phyloP scores from a whole-genome alignment of 306 rosid genomes.

The Quercus cerris region DNA sequence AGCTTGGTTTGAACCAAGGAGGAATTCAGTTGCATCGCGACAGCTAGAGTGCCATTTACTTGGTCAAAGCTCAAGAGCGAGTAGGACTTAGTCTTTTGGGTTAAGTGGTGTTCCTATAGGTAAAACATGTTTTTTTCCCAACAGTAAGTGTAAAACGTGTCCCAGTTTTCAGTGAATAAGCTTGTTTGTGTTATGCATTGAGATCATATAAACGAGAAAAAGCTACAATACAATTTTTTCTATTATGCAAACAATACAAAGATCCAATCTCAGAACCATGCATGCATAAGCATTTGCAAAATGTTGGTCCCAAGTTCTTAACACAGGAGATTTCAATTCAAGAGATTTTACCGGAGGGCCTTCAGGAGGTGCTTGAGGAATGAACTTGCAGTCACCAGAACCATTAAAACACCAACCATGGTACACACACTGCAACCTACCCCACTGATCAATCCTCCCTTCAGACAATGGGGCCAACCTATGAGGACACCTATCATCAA shows the following conservation, averaged over 20 bases:
- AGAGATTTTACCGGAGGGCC: slow-evolving; percentile 70
- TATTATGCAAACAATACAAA: background rate
- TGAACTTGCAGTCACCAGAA: slow-evolving; percentile 76
- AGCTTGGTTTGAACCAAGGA: too few relatives aligned
- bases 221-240: background rate
- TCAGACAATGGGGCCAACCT: slow-evolving; percentile 92
- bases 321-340: background rate
- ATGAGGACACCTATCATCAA: slow-evolving; percentile 88
- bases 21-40: background rate
- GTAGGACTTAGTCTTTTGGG: too few relatives aligned
- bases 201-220: background rate
- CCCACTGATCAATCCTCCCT: slow-evolving; percentile 95
- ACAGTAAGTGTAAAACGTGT: background rate
- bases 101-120: too few relatives aligned
- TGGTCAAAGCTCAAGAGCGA: too few relatives aligned
- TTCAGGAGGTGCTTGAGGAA: slow-evolving; percentile 81
- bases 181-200: background rate
- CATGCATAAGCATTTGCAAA: background rate
- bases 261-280: background rate
- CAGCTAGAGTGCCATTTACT: too few relatives aligned
- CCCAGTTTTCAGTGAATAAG: background rate
- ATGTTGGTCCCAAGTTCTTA: background rate
- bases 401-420: slow-evolving; percentile 98
- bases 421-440: slow-evolving; percentile 89
- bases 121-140: too few relatives aligned